Evolutionary conservation across 768 basidiomycete genomes (phyloP), one percentile per base, ranked within the genome.

Genomic region (Tulasnella sp.): DNA sequence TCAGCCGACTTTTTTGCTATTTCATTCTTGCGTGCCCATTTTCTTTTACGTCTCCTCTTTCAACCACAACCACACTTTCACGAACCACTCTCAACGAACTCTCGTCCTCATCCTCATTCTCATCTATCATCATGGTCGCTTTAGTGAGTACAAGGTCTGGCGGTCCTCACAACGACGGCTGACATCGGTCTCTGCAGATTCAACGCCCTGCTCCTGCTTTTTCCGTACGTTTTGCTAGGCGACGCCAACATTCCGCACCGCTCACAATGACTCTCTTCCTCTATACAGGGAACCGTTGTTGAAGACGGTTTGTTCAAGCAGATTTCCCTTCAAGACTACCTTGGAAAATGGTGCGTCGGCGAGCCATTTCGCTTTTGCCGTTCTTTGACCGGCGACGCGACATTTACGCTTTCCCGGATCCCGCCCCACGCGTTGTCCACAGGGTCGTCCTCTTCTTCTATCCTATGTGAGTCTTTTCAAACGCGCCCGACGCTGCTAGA

Each of bases 381-480:
- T 67, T 39, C 34, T n/a, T 49, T n/a, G 49, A n/a, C 49, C 49
- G 72, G 76, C 40, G 14, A 64, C 54, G 64, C 77, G 70, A 79
- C 69, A 67, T 49, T 52, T 34, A 76, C 78, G n/a, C 77, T 70
- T 71, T 76, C 34, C 42, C 49, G 73, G 25, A 54, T 15, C 71
- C 72, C 67, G 67, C 1, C 67, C 67, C 8, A 64, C 25, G 79
- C 31, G 64, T 40, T 76, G 22, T 69, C 39, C 36, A 40, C 76
- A 96, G 95, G 94, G 90, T 96, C n/a, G 87, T 96, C 42, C 89
- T 97, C 22, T 88, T 97, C 83, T 96, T 97, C 86, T 97, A 97
- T 85, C 96, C 96, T 6, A 89, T 97, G 93, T 94, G 85, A 79
- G 91, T 83, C 71, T 76, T n/a, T 49, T 54, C 79, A 70, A 78